Evolutionary conservation across 2,329 filamentous ascomycete genomes (phyloP).

Genomic region (Graphilbum ipis-grandicollis): DNA sequence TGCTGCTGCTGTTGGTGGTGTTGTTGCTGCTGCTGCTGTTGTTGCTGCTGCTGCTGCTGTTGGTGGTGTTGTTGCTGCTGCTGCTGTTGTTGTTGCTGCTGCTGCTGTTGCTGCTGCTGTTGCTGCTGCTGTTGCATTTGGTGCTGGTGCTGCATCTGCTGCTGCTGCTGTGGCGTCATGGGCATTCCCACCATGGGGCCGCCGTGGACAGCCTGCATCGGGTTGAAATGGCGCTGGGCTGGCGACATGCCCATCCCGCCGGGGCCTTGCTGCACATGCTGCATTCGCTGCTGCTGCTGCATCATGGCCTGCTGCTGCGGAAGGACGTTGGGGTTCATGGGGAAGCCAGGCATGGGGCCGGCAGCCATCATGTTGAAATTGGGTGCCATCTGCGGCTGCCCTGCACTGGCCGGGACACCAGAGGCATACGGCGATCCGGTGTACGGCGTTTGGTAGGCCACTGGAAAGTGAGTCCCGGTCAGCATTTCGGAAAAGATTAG

Average conservation of each 20-base stretch:
- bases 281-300: slow-evolving; percentile 24
- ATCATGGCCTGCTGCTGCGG: slow-evolving; percentile 19
- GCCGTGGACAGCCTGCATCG: slow-evolving; percentile 16
- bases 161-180: slow-evolving; percentile 17
- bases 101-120: slow-evolving; percentile 8
- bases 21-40: slow-evolving; percentile 15
- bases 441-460: slow-evolving; percentile 42
- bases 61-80: neutral
- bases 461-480: slow-evolving; percentile 15
- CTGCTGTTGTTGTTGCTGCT: too few species aligned
- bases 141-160: slow-evolving; percentile 10
- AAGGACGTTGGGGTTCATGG: slow-evolving; percentile 29
- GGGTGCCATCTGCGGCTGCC: slow-evolving; percentile 27
- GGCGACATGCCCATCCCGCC: slow-evolving; percentile 18
- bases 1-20: slow-evolving; percentile 1
- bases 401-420: slow-evolving; percentile 29
- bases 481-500: slow-evolving; percentile 1
- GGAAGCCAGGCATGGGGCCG: slow-evolving; percentile 32
- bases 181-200: slow-evolving; percentile 17
- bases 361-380: slow-evolving; percentile 38
- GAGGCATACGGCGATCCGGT: slow-evolving; percentile 38
- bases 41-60: too few species aligned
- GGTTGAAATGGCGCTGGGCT: slow-evolving; percentile 20
- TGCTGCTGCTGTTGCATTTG: slow-evolving; percentile 16
- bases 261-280: slow-evolving; percentile 17